Evolutionary conservation across 306 rosid species (phyloP).

Genomic region (Quercus mongolica): DNA sequence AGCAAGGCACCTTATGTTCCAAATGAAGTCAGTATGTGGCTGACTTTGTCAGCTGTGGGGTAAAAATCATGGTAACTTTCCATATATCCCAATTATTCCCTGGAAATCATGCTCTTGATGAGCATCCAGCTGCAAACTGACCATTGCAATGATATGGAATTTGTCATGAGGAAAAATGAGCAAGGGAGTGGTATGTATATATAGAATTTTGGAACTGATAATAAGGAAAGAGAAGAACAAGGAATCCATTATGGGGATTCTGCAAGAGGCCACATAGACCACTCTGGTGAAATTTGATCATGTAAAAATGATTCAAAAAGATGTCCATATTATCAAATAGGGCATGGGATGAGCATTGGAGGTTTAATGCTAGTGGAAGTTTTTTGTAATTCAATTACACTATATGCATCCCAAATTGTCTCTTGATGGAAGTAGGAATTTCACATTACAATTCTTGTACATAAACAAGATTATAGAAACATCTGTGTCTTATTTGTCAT

Average conservation of each 20-base stretch:
- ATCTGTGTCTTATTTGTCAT: slow-evolving; percentile 20
- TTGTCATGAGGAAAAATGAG: neutral
- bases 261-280: slow-evolving; percentile 6
- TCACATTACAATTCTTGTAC: slow-evolving; percentile 30
- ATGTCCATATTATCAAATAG: slow-evolving; percentile 16
- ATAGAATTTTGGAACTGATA: neutral
- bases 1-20: neutral
- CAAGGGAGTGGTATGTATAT: neutral
- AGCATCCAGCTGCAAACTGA: slow-evolving; percentile 1
- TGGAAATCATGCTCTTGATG: neutral
- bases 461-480: slow-evolving; percentile 24
- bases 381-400: slow-evolving; percentile 2
- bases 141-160: neutral
- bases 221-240: neutral
- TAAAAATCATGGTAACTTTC: slow-evolving; percentile 1
- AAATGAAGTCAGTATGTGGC: neutral
- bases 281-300: neutral
- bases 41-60: neutral
- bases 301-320: neutral
- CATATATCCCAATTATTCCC: neutral
- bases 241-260: neutral
- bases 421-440: neutral
- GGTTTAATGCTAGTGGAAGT: neutral
- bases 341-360: slow-evolving; percentile 13
- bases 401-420: neutral